Conservation (phyloP, 2,329 filamentous ascomycete genomes). For the Byssochlamys sp. region DNA sequence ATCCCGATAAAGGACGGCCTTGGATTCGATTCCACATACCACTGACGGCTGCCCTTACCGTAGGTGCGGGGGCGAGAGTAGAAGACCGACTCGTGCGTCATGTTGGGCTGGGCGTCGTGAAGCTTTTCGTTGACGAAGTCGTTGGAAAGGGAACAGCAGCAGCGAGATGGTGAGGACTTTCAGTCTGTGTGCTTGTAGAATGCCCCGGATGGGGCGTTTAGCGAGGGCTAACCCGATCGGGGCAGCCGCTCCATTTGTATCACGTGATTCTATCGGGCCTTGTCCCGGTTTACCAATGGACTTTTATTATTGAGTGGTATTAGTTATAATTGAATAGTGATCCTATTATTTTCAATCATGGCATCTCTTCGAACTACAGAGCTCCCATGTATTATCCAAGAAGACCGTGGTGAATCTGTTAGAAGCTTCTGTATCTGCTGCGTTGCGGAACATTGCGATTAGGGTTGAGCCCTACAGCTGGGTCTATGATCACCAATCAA, state of each 20-base stretch:
- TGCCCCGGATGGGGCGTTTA: background rate
- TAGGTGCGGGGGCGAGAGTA: constrained; percentile 86
- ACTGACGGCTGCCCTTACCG: constrained; percentile 89
- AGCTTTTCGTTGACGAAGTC: background rate
- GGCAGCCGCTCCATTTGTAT: background rate
- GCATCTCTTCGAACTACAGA: background rate
- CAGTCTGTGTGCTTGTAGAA: background rate
- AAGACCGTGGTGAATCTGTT: background rate
- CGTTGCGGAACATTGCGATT: background rate
- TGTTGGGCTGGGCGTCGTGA: constrained; percentile 37
- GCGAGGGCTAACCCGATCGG: background rate
- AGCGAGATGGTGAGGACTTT: constrained; percentile 1
- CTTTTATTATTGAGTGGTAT: background rate
- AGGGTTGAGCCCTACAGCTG: background rate
- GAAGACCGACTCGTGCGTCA: constrained; percentile 96
- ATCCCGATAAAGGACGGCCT: constrained; percentile 5
- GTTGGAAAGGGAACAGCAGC: background rate
- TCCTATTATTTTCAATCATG: background rate
- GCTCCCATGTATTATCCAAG: background rate
- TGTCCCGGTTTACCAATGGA: background rate
- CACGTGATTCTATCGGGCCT: background rate
- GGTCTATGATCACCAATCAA: background rate
- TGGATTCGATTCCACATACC: constrained; percentile 53
- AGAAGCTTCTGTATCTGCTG: background rate
- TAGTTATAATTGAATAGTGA: background rate